These are phyloP conservation scores for Anacardium occidentale DNA, from an alignment of 345 rosid genomes.

Conservation along the genomic window DNA sequence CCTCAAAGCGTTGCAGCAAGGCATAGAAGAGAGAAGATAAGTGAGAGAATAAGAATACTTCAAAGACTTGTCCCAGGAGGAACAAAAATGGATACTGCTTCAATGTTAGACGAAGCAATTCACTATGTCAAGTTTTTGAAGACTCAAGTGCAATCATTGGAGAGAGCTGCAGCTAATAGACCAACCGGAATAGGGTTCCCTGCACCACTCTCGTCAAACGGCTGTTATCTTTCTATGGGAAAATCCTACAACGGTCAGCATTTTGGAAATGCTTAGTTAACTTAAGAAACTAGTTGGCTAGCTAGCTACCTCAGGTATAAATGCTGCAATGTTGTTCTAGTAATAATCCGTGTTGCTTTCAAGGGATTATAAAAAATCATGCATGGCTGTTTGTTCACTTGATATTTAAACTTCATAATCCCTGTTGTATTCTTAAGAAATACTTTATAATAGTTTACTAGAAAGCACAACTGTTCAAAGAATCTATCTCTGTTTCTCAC, in stretches of 20 bases:
- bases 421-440: conserved; percentile 10
- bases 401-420: conserved; percentile 13
- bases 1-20: conserved; percentile 76
- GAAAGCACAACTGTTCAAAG: conserved; percentile 12
- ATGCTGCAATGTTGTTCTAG: background rate
- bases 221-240: conserved; percentile 28
- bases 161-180: conserved; percentile 36
- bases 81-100: conserved; percentile 79
- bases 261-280: conserved; percentile 26
- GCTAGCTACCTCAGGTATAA: background rate
- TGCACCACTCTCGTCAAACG: conserved; percentile 34
- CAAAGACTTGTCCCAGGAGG: conserved; percentile 77
- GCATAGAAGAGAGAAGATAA: conserved; percentile 65
- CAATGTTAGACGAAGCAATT: conserved; percentile 72
- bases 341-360: background rate
- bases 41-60: conserved; percentile 62
- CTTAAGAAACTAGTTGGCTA: background rate
- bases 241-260: conserved; percentile 13
- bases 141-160: conserved; percentile 59
- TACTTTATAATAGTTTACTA: conserved; percentile 14
- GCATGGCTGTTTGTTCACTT: background rate
- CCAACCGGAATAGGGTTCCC: conserved; percentile 40
- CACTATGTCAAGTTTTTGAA: conserved; percentile 74
- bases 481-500: background rate
- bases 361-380: conserved; percentile 3